These are phyloP conservation scores for Vitis rupestris DNA, from an alignment of 164 flowering plant genomes.

Conservation along the genomic window DNA sequence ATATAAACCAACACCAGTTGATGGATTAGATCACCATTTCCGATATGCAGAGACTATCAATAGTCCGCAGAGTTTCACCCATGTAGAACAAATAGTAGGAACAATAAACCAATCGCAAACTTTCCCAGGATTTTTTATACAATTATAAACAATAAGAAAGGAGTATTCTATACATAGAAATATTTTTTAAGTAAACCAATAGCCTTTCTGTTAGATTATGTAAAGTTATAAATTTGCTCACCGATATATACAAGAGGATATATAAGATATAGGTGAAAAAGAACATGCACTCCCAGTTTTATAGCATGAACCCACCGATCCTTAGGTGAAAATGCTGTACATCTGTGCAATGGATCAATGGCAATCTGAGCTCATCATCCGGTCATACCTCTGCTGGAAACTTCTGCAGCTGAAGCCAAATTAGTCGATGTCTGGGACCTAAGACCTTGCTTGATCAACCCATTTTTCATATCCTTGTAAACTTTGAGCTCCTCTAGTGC, in stretches of 20 bases:
- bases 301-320: slow-evolving; percentile 5
- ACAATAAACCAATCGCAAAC: too few relatives aligned
- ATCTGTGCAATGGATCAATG: slow-evolving; percentile 2
- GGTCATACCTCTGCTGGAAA: slow-evolving; percentile 3
- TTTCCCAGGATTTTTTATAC: background rate
- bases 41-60: too few relatives aligned
- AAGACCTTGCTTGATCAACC: slow-evolving; percentile 44
- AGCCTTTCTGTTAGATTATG: background rate
- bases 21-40: too few relatives aligned
- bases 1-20: too few relatives aligned
- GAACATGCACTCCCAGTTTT: background rate
- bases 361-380: slow-evolving; percentile 1
- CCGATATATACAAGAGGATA: background rate
- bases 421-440: slow-evolving; percentile 19
- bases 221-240: background rate
- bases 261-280: background rate
- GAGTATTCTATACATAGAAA: background rate
- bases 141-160: background rate
- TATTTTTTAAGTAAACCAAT: background rate
- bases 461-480: slow-evolving; percentile 57
- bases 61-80: too few relatives aligned
- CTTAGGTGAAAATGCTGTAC: slow-evolving; percentile 11
- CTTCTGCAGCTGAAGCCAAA: slow-evolving; percentile 3
- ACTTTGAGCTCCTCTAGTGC: slow-evolving; percentile 78
- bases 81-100: too few relatives aligned